Percentiles rank a stretch among this genome's conserved stretches.
Evolutionary conservation across 192 early-diverging fungal genomes (phyloP).

Genomic region (Neocallimastix lanati): DNA sequence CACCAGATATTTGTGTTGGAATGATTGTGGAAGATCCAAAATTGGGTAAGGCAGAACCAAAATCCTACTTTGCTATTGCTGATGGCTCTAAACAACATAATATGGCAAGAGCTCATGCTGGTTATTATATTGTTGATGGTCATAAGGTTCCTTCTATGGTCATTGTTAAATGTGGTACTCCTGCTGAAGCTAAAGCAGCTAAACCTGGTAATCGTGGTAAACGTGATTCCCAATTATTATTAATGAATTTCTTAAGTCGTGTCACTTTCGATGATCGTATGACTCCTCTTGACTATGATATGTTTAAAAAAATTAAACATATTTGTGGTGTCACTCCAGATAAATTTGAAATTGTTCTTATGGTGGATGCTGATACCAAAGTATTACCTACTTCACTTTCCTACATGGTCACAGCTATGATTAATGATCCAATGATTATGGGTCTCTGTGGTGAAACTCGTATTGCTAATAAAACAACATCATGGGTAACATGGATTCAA

Average conservation of each 20-base stretch:
- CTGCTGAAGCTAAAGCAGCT: slow-evolving; percentile 27
- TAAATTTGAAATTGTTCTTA: slow-evolving; percentile 35
- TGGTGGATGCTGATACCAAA: slow-evolving; percentile 72
- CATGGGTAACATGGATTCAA: slow-evolving; percentile 72
- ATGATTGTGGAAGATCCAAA: slow-evolving; percentile 46
- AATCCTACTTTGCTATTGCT: slow-evolving; percentile 52
- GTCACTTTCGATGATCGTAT: slow-evolving; percentile 70
- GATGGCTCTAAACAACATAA: slow-evolving; percentile 81
- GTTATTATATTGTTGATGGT: slow-evolving; percentile 52
- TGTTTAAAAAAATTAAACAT: slow-evolving; percentile 62
- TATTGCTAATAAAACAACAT: slow-evolving; percentile 79
- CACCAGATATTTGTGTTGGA: slow-evolving; percentile 55
- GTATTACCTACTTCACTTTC: slow-evolving; percentile 56
- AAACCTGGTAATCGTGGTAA: slow-evolving; percentile 29
- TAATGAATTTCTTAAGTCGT: slow-evolving; percentile 59
- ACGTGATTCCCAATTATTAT: slow-evolving; percentile 47
- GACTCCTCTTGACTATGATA: slow-evolving; percentile 71
- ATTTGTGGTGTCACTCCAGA: slow-evolving; percentile 72
- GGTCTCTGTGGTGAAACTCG: slow-evolving; percentile 93
- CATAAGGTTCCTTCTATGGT: slow-evolving; percentile 53
- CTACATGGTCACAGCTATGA: slow-evolving; percentile 63
- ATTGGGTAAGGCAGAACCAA: slow-evolving; percentile 8
- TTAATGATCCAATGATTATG: slow-evolving; percentile 68
- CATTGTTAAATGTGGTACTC: slow-evolving; percentile 56
- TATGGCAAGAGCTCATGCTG: slow-evolving; percentile 81